A percentile compares a stretch with the other conserved stretches of the same genome.
Conservation (phyloP, 1,284 basidiomycete species). For the Singerocomus rubriflavus region DNA sequence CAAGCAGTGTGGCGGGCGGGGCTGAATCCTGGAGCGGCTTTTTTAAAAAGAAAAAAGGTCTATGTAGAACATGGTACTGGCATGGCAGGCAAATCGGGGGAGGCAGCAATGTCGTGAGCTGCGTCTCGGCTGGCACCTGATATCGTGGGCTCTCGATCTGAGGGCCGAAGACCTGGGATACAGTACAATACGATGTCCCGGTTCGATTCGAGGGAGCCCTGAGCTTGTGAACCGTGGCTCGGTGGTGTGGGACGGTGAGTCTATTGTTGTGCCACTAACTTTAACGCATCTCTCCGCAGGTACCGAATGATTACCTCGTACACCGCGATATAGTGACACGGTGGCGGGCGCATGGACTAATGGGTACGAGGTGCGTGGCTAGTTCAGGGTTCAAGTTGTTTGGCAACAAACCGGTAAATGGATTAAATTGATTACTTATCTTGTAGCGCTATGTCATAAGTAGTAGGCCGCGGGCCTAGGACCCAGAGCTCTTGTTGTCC, state of each 20-base stretch:
- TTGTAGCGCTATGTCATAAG: no score
- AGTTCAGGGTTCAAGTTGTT: slow-evolving; percentile 25
- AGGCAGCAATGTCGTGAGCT: not conserved
- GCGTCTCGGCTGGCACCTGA: not conserved
- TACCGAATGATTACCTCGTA: not conserved
- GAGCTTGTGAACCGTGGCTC: not conserved
- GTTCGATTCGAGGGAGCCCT: not conserved
- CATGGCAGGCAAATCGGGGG: not conserved
- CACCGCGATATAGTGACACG: not conserved
- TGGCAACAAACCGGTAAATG: slow-evolving; percentile 24
- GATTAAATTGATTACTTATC: no score
- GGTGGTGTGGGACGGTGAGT: not conserved
- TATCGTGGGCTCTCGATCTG: not conserved
- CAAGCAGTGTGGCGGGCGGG: slow-evolving; percentile 6
- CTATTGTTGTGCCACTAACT: not conserved
- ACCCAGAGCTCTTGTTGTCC: no score
- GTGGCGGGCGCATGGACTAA: no score
- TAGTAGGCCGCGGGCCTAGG: no score
- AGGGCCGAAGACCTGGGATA: not conserved
- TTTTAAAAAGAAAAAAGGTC: not conserved
- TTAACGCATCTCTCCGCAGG: not conserved
- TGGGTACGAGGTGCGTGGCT: not conserved
- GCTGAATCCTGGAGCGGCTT: not conserved
- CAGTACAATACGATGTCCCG: not conserved
- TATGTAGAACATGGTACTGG: not conserved